phyloP scores from a whole-genome alignment of 768 basidiomycete genomes.

The Phaffia australis region DNA sequence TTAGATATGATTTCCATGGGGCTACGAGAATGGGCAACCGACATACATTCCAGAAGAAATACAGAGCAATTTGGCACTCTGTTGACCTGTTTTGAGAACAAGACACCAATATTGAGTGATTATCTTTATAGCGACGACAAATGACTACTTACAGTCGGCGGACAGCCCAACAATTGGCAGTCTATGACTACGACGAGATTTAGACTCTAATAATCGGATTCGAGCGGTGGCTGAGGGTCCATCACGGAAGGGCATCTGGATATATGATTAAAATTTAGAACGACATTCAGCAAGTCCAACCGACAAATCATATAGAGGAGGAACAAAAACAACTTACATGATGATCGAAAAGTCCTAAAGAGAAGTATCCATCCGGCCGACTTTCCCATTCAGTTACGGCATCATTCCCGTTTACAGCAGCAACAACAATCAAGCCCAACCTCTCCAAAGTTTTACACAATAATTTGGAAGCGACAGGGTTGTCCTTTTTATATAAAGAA shows the following conservation, averaged over 20 bases:
- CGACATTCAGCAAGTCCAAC: too few relatives aligned
- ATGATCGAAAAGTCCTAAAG: conserved; percentile 7
- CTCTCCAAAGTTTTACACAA: conserved; percentile 7
- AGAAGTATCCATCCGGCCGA: conserved; percentile 2
- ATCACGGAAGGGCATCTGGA: conserved; percentile 11
- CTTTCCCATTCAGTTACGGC: conserved; percentile 6
- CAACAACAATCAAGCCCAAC: conserved; percentile 1
- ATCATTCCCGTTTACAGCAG: conserved; percentile 12
- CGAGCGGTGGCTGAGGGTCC: conserved; percentile 14
- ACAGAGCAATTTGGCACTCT: conserved; percentile 52
- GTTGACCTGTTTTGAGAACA: conserved; percentile 7
- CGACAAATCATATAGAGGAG: neutral
- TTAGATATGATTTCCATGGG: too few relatives aligned
- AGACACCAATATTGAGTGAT: conserved; percentile 29
- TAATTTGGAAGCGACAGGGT: conserved; percentile 13
- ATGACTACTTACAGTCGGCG: conserved; percentile 60
- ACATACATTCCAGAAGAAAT: conserved; percentile 67
- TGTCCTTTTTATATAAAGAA: conserved; percentile 2
- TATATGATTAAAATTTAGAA: neutral
- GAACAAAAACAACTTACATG: neutral
- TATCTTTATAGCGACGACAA: neutral
- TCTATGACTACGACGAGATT: neutral
- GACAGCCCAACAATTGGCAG: conserved; percentile 52
- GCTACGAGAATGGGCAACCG: too few relatives aligned
- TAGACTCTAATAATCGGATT: conserved; percentile 12